A percentile compares a stretch with the other conserved stretches of the same genome.
Evolutionary conservation across 768 basidiomycete species (phyloP).

Genomic region (Pleurotus ostreatus): DNA sequence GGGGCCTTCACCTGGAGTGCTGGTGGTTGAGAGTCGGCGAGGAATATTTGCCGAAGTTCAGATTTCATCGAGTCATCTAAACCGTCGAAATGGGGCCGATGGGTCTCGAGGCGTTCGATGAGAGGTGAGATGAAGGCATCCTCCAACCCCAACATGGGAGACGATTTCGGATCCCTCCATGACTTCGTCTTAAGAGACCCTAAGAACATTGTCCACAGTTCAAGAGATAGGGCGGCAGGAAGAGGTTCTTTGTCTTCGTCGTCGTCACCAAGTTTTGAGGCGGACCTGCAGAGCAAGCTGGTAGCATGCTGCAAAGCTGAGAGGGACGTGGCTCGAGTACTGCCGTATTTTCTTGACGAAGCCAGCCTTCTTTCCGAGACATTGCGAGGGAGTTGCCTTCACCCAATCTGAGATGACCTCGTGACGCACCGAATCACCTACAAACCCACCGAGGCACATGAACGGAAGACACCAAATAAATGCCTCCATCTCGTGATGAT

Average conservation of each 20-base stretch:
- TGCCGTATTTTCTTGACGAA: neutral
- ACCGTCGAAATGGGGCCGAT: neutral
- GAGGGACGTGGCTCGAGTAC: neutral
- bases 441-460: conserved; percentile 1
- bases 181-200: neutral
- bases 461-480: conserved; percentile 24
- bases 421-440: neutral
- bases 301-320: neutral
- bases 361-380: neutral
- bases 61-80: neutral
- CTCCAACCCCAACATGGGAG: neutral
- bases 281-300: neutral
- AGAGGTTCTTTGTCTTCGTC: no score
- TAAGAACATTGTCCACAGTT: neutral
- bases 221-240: neutral
- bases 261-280: no score
- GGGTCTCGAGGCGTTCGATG: neutral
- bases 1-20: no score
- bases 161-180: neutral
- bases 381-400: neutral
- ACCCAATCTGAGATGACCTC: neutral
- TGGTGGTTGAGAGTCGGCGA: neutral
- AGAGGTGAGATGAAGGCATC: neutral
- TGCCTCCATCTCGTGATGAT: conserved; percentile 30
- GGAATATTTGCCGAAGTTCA: neutral